Evolutionary conservation across 768 basidiomycete species (phyloP), one percentile per base, ranked within the genome.

Genomic region (Cystofilobasidium bisporidii): DNA sequence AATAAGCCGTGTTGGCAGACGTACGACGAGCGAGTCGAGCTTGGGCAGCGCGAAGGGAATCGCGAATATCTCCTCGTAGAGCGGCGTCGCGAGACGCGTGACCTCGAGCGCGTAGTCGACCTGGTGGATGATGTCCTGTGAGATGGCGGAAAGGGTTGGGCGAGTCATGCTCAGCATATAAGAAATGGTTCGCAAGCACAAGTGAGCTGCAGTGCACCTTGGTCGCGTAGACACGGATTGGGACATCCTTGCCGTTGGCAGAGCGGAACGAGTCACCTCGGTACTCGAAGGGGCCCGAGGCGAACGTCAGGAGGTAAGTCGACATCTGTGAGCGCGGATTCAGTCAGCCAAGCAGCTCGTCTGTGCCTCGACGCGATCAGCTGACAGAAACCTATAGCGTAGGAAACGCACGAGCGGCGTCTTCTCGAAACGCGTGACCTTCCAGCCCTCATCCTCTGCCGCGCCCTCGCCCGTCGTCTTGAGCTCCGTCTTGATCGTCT

Each of bases 61-160:
- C 71, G 93, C 86, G 74, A 97, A 97, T 64, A 94, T 82, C 75
- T 87, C 81, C 78, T 98, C 93, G 76, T 93, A 97, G n/a, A 91
- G 75, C 20, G 92, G 91, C 18, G 96, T 79, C 14, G 89, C 87
- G 24, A 28, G 57, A 73, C 75, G 74, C 48, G 82, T 94, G 72
- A 94, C 85, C 72, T 93, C 90, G 48, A 98, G 84, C 18, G 88
- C 87, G 73, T 91, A 91, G 71, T 87, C 74, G 9, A 87, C 87
- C 74, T 91, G 91, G 71, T 85, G 81, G 72, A 96, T 89, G 70
- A 85, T 79, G 73, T 96, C 87, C n/a, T n/a, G n/a, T n/a, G n/a
- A n/a, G n/a, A n/a, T n/a, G n/a, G n/a, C n/a, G n/a, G n/a, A n/a
- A n/a, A n/a, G n/a, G n/a, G n/a, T n/a, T n/a, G n/a, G n/a, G n/a